These are phyloP conservation scores for Backusella macrospora DNA, from an alignment of 192 early-diverging fungal genomes.

Conservation along the genomic window DNA sequence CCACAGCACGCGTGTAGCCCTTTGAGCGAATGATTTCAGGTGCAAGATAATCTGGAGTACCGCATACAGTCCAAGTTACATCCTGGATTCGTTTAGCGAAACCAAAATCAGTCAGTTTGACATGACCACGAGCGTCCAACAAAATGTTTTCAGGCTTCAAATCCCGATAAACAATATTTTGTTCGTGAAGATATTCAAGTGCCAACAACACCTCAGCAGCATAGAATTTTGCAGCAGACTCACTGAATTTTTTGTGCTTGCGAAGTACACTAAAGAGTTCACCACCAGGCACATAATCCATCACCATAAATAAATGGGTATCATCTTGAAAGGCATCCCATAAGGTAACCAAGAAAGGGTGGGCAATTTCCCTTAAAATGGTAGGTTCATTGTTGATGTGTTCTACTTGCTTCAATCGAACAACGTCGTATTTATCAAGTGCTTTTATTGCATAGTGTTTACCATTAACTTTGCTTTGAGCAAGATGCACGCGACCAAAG, in stretches of 20 bases:
- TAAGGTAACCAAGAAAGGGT: constrained; percentile 89
- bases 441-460: constrained; percentile 96
- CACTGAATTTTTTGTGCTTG: constrained; percentile 56
- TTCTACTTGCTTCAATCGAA: constrained; percentile 92
- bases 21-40: constrained; percentile 90
- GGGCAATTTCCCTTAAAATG: constrained; percentile 80
- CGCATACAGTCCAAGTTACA: constrained; percentile 61
- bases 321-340: constrained; percentile 89
- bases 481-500: constrained; percentile 94
- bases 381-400: constrained; percentile 93
- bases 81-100: constrained; percentile 61
- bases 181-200: constrained; percentile 87
- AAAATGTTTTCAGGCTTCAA: constrained; percentile 86
- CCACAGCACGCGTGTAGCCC: constrained; percentile 83
- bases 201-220: constrained; percentile 88
- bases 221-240: constrained; percentile 73
- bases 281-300: constrained; percentile 94
- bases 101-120: constrained; percentile 96
- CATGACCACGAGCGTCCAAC: constrained; percentile 84
- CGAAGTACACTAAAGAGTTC: constrained; percentile 79
- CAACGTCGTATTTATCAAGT: constrained; percentile 87
- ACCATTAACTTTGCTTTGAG: constrained; percentile 70
- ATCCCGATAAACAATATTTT: constrained; percentile 89
- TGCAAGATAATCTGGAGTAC: constrained; percentile 89
- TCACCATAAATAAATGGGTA: constrained; percentile 85